Evolutionary conservation across 148 eudicot species (phyloP).

Genomic region (Agrostemma githago): DNA sequence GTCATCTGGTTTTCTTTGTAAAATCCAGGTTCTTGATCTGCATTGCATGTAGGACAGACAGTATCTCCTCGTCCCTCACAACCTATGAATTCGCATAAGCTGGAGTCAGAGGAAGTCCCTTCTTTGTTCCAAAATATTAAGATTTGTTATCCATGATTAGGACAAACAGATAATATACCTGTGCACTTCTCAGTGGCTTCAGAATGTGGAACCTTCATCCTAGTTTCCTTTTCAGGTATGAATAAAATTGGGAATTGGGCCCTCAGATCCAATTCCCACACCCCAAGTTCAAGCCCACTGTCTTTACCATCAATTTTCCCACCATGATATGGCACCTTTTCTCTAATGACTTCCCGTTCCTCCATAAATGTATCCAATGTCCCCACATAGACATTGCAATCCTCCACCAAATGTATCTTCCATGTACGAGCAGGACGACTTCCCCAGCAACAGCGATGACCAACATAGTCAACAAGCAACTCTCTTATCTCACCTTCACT

Average conservation of each 20-base stretch:
- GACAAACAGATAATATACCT: conserved; percentile 33
- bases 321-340: conserved; percentile 56
- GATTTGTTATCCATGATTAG: not conserved
- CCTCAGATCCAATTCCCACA: conserved; percentile 95
- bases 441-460: conserved; percentile 99
- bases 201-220: conserved; percentile 71
- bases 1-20: conserved; percentile 74
- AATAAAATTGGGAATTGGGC: conserved; percentile 83
- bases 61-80: conserved; percentile 76
- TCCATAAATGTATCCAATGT: conserved; percentile 84
- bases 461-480: conserved; percentile 85
- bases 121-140: not conserved
- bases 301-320: conserved; percentile 56
- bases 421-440: conserved; percentile 95
- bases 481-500: conserved; percentile 95
- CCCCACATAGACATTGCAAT: conserved; percentile 97
- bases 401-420: conserved; percentile 79
- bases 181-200: conserved; percentile 80
- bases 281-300: conserved; percentile 65
- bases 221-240: conserved; percentile 61
- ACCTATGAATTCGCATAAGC: conserved; percentile 30
- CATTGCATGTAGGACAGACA: conserved; percentile 77
- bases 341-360: conserved; percentile 69
- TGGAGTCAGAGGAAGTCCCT: not conserved
- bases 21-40: conserved; percentile 74